These are phyloP conservation scores for Nothopassalora personata DNA, from an alignment of 2,329 filamentous ascomycete species.

Conservation along the genomic window DNA sequence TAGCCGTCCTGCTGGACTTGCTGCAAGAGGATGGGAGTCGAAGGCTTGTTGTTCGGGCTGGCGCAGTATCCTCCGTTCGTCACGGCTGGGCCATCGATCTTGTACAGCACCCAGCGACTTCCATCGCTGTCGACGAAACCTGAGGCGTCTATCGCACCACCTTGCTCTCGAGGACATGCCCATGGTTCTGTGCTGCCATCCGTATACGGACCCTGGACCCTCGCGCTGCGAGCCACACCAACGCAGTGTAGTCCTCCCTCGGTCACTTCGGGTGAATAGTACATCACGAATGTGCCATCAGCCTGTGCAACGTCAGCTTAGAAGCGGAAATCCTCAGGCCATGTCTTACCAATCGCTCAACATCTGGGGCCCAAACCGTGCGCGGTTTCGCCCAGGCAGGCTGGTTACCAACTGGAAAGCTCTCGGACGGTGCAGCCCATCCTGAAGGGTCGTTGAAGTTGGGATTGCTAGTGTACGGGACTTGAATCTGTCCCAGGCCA, in stretches of 20 bases:
- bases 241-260: slow-evolving; percentile 22
- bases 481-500: slow-evolving; percentile 41
- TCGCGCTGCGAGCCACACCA: slow-evolving; percentile 18
- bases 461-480: slow-evolving; percentile 47
- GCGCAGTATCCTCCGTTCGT: slow-evolving; percentile 39
- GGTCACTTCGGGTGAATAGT: slow-evolving; percentile 22
- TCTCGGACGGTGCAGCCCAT: slow-evolving; percentile 41
- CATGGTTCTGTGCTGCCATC: slow-evolving; percentile 15
- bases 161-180: slow-evolving; percentile 19
- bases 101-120: slow-evolving; percentile 57
- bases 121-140: slow-evolving; percentile 54
- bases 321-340: neutral
- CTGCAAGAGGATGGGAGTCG: slow-evolving; percentile 57
- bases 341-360: slow-evolving; percentile 37
- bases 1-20: slow-evolving; percentile 46
- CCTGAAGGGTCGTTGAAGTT: slow-evolving; percentile 43
- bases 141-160: slow-evolving; percentile 54
- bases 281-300: slow-evolving; percentile 24
- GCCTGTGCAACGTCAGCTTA: neutral
- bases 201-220: slow-evolving; percentile 22
- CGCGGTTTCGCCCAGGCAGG: slow-evolving; percentile 10
- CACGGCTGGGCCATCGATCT: slow-evolving; percentile 57
- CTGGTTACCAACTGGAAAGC: slow-evolving; percentile 39
- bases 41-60: slow-evolving; percentile 27
- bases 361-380: slow-evolving; percentile 55